phyloP scores from a whole-genome alignment of 257 asterid genomes.

The Salvia splendens region DNA sequence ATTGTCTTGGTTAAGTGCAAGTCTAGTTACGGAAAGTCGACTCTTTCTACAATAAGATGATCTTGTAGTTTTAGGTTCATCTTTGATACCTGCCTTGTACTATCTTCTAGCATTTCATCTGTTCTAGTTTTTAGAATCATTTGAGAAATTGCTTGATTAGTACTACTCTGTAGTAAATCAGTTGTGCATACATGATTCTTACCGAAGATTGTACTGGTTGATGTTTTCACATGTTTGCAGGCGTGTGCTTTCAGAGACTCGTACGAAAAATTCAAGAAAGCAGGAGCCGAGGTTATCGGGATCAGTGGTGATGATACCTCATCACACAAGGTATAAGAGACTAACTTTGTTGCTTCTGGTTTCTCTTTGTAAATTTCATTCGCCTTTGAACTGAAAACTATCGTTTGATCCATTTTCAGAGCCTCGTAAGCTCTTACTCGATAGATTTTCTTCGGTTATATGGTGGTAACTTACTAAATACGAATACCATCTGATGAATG shows the following conservation, averaged over 20 bases:
- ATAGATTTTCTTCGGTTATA: background rate
- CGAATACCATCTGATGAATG: background rate
- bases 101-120: background rate
- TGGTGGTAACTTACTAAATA: background rate
- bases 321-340: slow-evolving; percentile 78
- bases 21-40: too few species aligned
- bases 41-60: too few species aligned
- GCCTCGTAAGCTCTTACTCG: background rate
- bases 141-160: background rate
- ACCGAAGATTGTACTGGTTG: background rate
- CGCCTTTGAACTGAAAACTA: slow-evolving; percentile 10
- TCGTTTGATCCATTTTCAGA: background rate
- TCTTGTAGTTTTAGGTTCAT: too few species aligned
- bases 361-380: background rate
- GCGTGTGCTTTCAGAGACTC: slow-evolving; percentile 99
- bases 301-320: slow-evolving; percentile 79
- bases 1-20: too few species aligned
- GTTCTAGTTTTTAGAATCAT: background rate
- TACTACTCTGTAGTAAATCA: background rate
- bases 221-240: slow-evolving; percentile 46
- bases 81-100: slow-evolving; percentile 2
- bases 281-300: slow-evolving; percentile 94
- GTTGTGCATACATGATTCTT: background rate
- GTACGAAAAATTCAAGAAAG: slow-evolving; percentile 92
- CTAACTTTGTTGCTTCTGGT: slow-evolving; percentile 3